Percentiles rank a stretch among this genome's conserved stretches.
These are phyloP conservation scores for Arthrobotrys pseudoclavata DNA, from an alignment of 2,329 filamentous ascomycete genomes.

Conservation along the genomic window DNA sequence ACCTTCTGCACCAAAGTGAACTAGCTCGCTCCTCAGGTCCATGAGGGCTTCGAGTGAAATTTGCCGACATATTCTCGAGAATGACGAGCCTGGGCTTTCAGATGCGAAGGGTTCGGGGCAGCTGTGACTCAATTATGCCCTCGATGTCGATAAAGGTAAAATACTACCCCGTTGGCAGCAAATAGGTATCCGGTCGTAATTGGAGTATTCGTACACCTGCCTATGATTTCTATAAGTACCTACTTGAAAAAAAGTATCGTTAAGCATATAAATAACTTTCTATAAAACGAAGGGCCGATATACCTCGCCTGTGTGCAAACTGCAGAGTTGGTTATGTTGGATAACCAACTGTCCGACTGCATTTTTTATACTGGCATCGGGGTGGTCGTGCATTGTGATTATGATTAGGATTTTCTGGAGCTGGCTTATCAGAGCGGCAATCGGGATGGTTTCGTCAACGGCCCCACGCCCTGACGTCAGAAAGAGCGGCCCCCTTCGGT, in stretches of 20 bases:
- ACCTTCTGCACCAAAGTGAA: constrained; percentile 2
- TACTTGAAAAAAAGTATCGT: too few relatives aligned
- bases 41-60: neutral
- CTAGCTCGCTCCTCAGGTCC: neutral
- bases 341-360: too few relatives aligned
- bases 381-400: neutral
- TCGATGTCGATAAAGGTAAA: neutral
- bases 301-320: too few relatives aligned
- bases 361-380: neutral
- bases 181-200: too few relatives aligned
- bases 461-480: constrained; percentile 19
- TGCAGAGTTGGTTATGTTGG: too few relatives aligned
- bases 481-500: neutral
- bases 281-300: too few relatives aligned
- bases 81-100: neutral
- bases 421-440: constrained; percentile 10
- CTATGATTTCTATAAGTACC: too few relatives aligned
- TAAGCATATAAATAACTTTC: too few relatives aligned
- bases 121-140: neutral
- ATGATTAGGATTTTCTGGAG: neutral
- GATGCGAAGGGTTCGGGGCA: neutral
- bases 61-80: neutral
- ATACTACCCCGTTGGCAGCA: too few relatives aligned
- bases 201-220: too few relatives aligned
- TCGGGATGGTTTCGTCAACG: neutral